Base-by-base conservation (phyloP, 2,329 filamentous ascomycete genomes). In the Didymella sp. region DNA sequence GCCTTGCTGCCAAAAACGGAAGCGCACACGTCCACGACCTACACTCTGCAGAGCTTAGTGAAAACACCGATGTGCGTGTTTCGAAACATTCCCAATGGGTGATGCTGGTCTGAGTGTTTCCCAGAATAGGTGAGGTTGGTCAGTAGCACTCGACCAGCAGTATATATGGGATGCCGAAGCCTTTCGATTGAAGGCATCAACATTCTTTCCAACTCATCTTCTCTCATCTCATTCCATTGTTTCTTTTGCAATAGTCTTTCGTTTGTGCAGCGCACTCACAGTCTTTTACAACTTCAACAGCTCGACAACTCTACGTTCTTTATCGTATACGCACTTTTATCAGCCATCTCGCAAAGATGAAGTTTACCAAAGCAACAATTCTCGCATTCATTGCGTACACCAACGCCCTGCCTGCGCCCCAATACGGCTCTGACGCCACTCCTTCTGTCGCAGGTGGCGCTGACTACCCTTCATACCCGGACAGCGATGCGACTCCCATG, bases 201-300 rank as follows among this genome's bases (percentile, higher is more conserved):
- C 53, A 46, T 44, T 42, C 21, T 24, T 48, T 53, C 12, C 33
- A 17, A 25, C 30, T 37, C 33, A 37, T 37, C n/a, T 37, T 37
- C 33, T 37, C 33, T 11, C n/a, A 37, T 37, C n/a, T 37, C 33
- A n/a, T 37, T 37, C 33, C 33, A 37, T 37, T 17, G 33, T 37
- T 21, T 25, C 4, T 21, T 38, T 6, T 6, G 25, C 19, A 13
- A 37, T 33, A 56, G 46, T 46, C 53, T 51, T 51, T 56, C 53
- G 46, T 56, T 56, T 46, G 46, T 51, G 53, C 47, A 51, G 47
- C 22, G 53, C 53, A 56, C 53, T 56, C 46, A 56, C 47, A 46
- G 6, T 56, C 53, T 41, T 51, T 56, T 50, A 35, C 24, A 42
- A 8, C 12, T 33, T 17, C 37, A 48, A 27, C 15, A 35, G 43